phyloP scores from a whole-genome alignment of 192 early-diverging fungal genomes.

The Gigaspora rosea region DNA sequence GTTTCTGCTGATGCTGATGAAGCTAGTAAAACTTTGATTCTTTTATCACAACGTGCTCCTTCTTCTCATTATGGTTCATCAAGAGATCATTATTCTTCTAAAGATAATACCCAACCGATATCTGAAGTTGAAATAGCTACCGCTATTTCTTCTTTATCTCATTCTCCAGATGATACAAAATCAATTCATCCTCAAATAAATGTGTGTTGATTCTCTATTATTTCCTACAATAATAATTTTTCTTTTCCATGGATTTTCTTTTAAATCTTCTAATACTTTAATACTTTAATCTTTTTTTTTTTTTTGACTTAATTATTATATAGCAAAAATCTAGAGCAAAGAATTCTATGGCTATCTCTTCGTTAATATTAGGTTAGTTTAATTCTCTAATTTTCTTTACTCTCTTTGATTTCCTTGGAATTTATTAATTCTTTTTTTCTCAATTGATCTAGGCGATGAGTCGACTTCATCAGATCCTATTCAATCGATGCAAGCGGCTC shows the following conservation, averaged over 20 bases:
- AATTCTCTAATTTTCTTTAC: background rate
- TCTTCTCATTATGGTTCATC: background rate
- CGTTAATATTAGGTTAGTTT: background rate
- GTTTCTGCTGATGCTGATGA: background rate
- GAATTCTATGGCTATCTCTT: background rate
- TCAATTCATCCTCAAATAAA: background rate
- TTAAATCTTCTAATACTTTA: background rate
- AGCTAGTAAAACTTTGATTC: background rate
- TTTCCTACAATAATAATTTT: background rate
- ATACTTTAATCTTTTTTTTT: too few species aligned
- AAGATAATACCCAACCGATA: conserved; percentile 6
- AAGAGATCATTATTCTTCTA: conserved; percentile 7
- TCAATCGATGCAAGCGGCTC: background rate
- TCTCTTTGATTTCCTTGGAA: background rate
- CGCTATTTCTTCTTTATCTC: conserved; percentile 5
- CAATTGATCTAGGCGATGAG: conserved; percentile 2
- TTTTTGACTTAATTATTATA: background rate
- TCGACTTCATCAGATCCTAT: background rate
- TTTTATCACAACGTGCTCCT: background rate
- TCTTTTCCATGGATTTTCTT: background rate
- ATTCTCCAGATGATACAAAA: background rate
- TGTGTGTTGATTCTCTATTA: background rate
- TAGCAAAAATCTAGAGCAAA: conserved; percentile 6
- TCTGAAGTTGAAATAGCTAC: conserved; percentile 11
- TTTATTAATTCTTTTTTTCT: background rate